Evolutionary conservation across 768 basidiomycete species (phyloP).

Genomic region (Candolleomyces aberdarensis): DNA sequence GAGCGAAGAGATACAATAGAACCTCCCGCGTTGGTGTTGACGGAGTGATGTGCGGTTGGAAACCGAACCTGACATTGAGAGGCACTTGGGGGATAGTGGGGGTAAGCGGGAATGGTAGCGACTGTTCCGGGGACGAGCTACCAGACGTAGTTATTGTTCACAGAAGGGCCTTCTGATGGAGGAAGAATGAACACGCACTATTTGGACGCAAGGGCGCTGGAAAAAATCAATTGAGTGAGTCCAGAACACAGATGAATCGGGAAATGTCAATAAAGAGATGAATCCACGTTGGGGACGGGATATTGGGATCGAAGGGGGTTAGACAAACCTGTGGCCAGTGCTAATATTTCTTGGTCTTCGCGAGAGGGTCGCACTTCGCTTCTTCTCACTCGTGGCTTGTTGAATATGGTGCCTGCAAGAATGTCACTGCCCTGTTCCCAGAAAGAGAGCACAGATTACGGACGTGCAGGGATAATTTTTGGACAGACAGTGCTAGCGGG

Average conservation of each 20-base stretch:
- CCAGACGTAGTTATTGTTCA: not conserved
- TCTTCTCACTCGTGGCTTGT: slow-evolving; percentile 83
- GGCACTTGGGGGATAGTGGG: slow-evolving; percentile 26
- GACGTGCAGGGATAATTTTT: slow-evolving; percentile 95
- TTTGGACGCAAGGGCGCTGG: slow-evolving; percentile 32
- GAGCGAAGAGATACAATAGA: slow-evolving; percentile 70
- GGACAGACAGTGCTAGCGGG: slow-evolving; percentile 68
- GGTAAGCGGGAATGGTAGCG: slow-evolving; percentile 15
- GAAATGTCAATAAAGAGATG: slow-evolving; percentile 4
- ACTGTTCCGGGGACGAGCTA: slow-evolving; percentile 26
- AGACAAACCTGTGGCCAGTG: slow-evolving; percentile 21
- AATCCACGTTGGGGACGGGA: slow-evolving; percentile 39
- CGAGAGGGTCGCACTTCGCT: slow-evolving; percentile 52
- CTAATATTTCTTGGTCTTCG: slow-evolving; percentile 68
- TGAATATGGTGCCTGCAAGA: slow-evolving; percentile 68
- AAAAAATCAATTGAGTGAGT: not conserved
- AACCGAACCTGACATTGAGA: slow-evolving; percentile 45
- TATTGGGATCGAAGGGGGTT: slow-evolving; percentile 20
- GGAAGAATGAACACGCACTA: slow-evolving; percentile 26
- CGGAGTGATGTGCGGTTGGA: slow-evolving; percentile 50
- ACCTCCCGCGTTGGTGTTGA: slow-evolving; percentile 65
- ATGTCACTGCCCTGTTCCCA: not conserved
- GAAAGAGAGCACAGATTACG: slow-evolving; percentile 22
- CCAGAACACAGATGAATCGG: slow-evolving; percentile 2
- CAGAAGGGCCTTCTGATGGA: not conserved